Percentiles rank a stretch among this genome's conserved stretches.
phyloP scores from a whole-genome alignment of 352 stramenopile genomes.

The Halophytophthora polymorphica region DNA sequence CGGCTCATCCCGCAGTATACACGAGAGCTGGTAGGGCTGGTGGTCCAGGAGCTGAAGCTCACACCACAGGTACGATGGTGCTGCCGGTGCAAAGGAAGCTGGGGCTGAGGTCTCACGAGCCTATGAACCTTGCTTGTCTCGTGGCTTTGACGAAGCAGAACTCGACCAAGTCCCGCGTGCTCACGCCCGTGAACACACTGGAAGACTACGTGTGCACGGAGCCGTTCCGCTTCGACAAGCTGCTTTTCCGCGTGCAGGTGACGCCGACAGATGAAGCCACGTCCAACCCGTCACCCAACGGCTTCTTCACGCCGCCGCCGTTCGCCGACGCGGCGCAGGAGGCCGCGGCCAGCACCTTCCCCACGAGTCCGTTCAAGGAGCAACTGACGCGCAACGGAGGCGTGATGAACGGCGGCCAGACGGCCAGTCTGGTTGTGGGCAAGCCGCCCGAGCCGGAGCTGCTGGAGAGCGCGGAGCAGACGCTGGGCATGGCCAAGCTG shows the following conservation, averaged over 20 bases:
- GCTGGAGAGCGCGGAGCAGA: constrained; percentile 66
- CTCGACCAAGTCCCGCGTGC: constrained; percentile 16
- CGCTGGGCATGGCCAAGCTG: constrained; percentile 71
- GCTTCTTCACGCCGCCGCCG: constrained; percentile 16
- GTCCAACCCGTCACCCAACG: constrained; percentile 17
- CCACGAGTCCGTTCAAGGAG: constrained; percentile 46
- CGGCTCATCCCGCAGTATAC: constrained; percentile 50
- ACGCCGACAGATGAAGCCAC: constrained; percentile 28
- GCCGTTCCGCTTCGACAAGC: constrained; percentile 44
- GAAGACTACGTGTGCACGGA: constrained; percentile 50
- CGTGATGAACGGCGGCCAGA: constrained; percentile 40
- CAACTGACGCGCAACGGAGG: constrained; percentile 51
- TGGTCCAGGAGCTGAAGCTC: constrained; percentile 50
- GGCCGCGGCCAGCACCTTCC: constrained; percentile 13
- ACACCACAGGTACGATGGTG: constrained; percentile 30
- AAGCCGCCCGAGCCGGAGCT: constrained; percentile 37
- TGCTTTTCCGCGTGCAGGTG: constrained; percentile 43
- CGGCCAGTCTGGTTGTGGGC: constrained; percentile 31
- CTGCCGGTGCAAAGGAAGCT: neutral
- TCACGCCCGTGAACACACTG: constrained; percentile 44
- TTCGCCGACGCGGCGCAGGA: constrained; percentile 13
- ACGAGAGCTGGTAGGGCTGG: constrained; percentile 33
- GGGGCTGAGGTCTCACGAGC: neutral
- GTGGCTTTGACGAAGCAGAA: constrained; percentile 10
- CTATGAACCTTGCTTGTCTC: neutral